phyloP scores from a whole-genome alignment of 495 filamentous ascomycete genomes.

The Neurospora africana region DNA sequence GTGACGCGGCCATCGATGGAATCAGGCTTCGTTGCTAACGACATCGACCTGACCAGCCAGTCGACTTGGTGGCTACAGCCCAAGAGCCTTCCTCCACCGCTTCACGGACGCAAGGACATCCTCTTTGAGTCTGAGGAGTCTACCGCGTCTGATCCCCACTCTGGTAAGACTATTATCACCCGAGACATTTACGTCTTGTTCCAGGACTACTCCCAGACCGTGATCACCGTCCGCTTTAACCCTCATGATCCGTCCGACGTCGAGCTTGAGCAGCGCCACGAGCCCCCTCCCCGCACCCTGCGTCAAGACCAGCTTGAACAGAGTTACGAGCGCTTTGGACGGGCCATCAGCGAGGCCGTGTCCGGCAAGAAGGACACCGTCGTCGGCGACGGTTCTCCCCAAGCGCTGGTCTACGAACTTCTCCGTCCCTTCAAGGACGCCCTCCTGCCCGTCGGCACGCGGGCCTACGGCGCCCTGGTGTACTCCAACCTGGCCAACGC shows the following conservation, averaged over 20 bases:
- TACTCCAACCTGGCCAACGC: conserved; percentile 94
- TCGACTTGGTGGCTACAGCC: conserved; percentile 79
- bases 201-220: conserved; percentile 91
- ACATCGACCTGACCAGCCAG: conserved; percentile 63
- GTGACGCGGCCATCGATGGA: conserved; percentile 49
- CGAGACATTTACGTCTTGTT: conserved; percentile 80
- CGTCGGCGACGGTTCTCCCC: conserved; percentile 74
- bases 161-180: conserved; percentile 56
- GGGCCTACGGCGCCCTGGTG: conserved; percentile 83
- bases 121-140: conserved; percentile 77
- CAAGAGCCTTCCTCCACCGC: conserved; percentile 61
- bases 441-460: conserved; percentile 69
- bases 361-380: conserved; percentile 61
- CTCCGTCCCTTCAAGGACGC: conserved; percentile 62
- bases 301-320: conserved; percentile 93
- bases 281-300: conserved; percentile 65
- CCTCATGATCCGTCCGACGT: conserved; percentile 60
- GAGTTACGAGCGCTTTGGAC: conserved; percentile 67
- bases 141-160: conserved; percentile 48
- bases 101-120: conserved; percentile 76
- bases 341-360: conserved; percentile 58
- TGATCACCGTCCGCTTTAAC: conserved; percentile 75
- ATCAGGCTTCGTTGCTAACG: conserved; percentile 71
- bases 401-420: conserved; percentile 66
- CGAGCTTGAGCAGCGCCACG: conserved; percentile 74